phyloP scores from a whole-genome alignment of 2,329 filamentous ascomycete species.

The Ambrosiella xylebori region DNA sequence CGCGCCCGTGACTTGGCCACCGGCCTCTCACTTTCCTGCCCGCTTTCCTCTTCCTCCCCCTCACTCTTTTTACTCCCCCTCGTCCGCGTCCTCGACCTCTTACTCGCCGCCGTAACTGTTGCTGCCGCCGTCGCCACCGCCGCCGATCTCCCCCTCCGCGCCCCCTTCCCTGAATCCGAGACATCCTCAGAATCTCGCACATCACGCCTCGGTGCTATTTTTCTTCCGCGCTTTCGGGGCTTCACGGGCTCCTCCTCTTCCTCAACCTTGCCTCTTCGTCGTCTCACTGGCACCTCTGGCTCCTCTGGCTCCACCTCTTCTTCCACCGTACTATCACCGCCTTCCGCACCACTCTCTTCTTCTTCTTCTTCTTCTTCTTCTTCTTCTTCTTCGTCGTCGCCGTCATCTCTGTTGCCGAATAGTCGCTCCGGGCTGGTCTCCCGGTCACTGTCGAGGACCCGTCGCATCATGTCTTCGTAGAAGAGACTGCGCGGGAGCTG shows the following conservation, averaged over 20 bases:
- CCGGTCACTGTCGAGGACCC: conserved; percentile 16
- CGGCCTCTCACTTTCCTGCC: conserved; percentile 22
- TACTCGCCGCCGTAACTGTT: background rate
- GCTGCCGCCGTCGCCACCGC: background rate
- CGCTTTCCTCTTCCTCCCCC: conserved; percentile 21
- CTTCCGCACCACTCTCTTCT: background rate
- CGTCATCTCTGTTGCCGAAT: background rate
- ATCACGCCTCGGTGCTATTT: conserved; percentile 2
- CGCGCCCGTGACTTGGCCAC: conserved; percentile 24
- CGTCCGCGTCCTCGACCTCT: conserved; percentile 20
- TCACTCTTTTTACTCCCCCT: conserved; percentile 14
- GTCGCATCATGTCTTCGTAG: conserved; percentile 24
- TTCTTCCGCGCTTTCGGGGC: background rate
- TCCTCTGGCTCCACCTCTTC: background rate
- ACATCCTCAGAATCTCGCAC: conserved; percentile 35
- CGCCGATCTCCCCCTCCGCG: conserved; percentile 14
- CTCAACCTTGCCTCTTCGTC: no score
- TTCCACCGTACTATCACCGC: background rate
- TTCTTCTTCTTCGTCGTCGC: background rate
- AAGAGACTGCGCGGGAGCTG: conserved; percentile 34
- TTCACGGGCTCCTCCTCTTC: background rate
- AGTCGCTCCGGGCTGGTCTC: conserved; percentile 9
- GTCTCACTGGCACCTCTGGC: background rate
- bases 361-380: background rate
- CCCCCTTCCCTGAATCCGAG: conserved; percentile 25